These are phyloP conservation scores for Amanita subjunquillea DNA, from an alignment of 768 basidiomycete genomes.

Conservation along the genomic window DNA sequence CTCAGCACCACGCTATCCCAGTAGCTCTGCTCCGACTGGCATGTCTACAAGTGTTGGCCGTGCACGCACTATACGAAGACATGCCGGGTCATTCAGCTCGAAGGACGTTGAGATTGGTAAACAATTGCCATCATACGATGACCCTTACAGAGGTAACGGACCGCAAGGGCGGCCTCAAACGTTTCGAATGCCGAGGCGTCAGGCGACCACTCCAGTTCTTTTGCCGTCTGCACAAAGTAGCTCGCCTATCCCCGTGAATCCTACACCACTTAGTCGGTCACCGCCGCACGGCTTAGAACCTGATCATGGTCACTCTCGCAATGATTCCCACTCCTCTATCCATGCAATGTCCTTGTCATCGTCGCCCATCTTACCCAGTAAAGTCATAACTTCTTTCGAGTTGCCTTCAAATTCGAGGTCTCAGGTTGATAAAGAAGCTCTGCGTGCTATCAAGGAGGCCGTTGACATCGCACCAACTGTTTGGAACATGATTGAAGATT, in stretches of 20 bases:
- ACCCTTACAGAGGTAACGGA: conserved; percentile 26
- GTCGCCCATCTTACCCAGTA: conserved; percentile 28
- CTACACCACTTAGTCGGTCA: conserved; percentile 7
- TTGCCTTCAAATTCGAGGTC: conserved; percentile 45
- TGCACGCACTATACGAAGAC: conserved; percentile 56
- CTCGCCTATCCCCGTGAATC: conserved; percentile 26
- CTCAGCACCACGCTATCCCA: conserved; percentile 20
- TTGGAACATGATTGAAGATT: conserved; percentile 74
- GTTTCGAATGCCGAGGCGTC: conserved; percentile 42
- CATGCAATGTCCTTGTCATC: conserved; percentile 22
- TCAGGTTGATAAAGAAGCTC: conserved; percentile 67
- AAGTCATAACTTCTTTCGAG: conserved; percentile 27
- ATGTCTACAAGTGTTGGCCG: conserved; percentile 20
- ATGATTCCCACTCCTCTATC: conserved; percentile 30
- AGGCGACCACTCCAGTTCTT: conserved; percentile 26
- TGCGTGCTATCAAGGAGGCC: conserved; percentile 70
- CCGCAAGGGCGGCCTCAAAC: conserved; percentile 26
- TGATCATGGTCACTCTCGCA: conserved; percentile 22
- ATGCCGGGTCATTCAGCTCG: conserved; percentile 92
- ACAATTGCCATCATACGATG: conserved; percentile 57
- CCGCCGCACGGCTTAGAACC: conserved; percentile 5
- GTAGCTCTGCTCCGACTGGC: conserved; percentile 11
- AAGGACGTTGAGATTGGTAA: conserved; percentile 89
- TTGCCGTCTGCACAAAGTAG: conserved; percentile 27
- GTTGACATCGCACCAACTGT: conserved; percentile 72